These are phyloP conservation scores for Bruguiera sexangula DNA, from an alignment of 345 rosid genomes.

Conservation along the genomic window DNA sequence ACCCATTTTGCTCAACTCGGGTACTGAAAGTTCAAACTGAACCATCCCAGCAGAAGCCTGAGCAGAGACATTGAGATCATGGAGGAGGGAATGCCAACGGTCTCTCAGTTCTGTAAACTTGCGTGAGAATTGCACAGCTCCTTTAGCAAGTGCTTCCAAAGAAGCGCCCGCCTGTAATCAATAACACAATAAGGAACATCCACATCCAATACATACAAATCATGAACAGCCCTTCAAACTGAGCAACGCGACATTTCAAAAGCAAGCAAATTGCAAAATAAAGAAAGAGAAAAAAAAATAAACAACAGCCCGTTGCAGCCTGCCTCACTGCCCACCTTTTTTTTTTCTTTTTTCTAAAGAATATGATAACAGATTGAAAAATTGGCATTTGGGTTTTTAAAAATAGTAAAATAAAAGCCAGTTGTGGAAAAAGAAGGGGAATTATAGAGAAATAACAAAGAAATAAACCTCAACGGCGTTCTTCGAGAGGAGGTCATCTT, in stretches of 20 bases:
- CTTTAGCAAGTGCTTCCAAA: conserved; percentile 91
- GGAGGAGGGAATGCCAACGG: conserved; percentile 79
- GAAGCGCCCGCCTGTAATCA: conserved; percentile 79
- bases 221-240: too few species aligned
- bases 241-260: too few species aligned
- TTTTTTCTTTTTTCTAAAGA: too few species aligned
- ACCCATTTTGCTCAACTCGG: conserved; percentile 45
- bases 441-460: background rate
- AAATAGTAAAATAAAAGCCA: too few species aligned
- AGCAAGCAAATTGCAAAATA: too few species aligned
- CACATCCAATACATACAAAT: too few species aligned
- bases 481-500: conserved; percentile 76
- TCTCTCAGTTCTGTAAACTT: conserved; percentile 70
- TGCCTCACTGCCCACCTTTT: too few species aligned
- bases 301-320: too few species aligned
- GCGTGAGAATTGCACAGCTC: conserved; percentile 81
- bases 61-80: conserved; percentile 69
- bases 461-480: conserved; percentile 63
- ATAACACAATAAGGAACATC: background rate
- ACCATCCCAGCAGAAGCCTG: conserved; percentile 75
- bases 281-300: too few species aligned
- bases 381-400: too few species aligned
- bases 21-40: conserved; percentile 43
- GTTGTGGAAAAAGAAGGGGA: too few species aligned
- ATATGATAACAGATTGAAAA: too few species aligned